Percentiles rank a stretch among this genome's conserved stretches.
phyloP scores from a whole-genome alignment of 345 rosid species.

The Eucalyptus cloeziana region DNA sequence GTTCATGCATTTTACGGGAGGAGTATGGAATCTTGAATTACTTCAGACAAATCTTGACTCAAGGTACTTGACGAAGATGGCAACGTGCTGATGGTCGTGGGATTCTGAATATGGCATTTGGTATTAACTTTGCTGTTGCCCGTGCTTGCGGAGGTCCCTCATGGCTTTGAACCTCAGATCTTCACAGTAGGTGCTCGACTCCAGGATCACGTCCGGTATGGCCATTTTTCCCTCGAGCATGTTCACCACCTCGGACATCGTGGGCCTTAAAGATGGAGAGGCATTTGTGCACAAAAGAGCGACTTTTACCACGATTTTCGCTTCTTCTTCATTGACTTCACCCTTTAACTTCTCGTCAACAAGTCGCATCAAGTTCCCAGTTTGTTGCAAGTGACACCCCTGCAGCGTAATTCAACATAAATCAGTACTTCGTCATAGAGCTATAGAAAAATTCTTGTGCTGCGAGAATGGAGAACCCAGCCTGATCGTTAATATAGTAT shows the following conservation, averaged over 20 bases:
- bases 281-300: constrained; percentile 11
- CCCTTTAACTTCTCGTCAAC: constrained; percentile 3
- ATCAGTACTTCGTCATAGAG: neutral
- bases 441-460: neutral
- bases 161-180: constrained; percentile 8
- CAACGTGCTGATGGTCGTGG: neutral
- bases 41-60: neutral
- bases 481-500: too few relatives aligned
- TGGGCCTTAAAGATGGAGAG: constrained; percentile 11
- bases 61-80: neutral
- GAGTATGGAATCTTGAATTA: neutral
- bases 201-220: constrained; percentile 7
- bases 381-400: constrained; percentile 9
- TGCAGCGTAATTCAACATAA: neutral
- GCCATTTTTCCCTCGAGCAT: constrained; percentile 10
- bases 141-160: neutral
- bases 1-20: neutral
- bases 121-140: neutral
- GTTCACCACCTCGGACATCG: constrained; percentile 12
- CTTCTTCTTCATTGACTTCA: constrained; percentile 2
- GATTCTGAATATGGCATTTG: neutral
- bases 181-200: constrained; percentile 8
- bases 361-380: constrained; percentile 1
- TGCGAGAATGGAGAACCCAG: neutral
- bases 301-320: neutral